Evolutionary conservation across 805 yeast genomes (phyloP).

Genomic region (Schwanniomyces yamadae): DNA sequence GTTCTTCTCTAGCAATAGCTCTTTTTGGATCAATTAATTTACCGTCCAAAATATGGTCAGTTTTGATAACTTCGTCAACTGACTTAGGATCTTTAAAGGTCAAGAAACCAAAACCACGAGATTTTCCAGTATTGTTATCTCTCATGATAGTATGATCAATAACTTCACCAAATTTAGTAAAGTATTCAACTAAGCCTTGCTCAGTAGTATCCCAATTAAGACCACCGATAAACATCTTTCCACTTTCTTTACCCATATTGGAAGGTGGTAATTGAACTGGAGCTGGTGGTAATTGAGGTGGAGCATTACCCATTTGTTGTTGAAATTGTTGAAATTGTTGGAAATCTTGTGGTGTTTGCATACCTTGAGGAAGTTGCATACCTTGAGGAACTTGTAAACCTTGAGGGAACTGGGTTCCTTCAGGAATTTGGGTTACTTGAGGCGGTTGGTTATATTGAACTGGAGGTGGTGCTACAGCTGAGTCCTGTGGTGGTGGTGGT

Average conservation of each 20-base stretch:
- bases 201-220: conserved; percentile 97
- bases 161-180: conserved; percentile 85
- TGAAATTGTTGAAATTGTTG: conserved; percentile 9
- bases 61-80: conserved; percentile 81
- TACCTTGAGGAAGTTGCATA: conserved; percentile 5
- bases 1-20: conserved; percentile 96
- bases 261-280: conserved; percentile 23
- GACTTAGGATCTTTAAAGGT: conserved; percentile 80
- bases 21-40: conserved; percentile 96
- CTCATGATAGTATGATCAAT: conserved; percentile 90
- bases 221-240: conserved; percentile 95
- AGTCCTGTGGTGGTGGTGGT: conserved; percentile 9
- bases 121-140: conserved; percentile 80
- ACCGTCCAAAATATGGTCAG: conserved; percentile 90
- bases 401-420: not conserved
- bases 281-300: conserved; percentile 15
- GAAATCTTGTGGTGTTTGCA: conserved; percentile 10
- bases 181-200: conserved; percentile 77
- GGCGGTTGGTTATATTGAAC: conserved; percentile 7
- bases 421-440: not conserved
- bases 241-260: conserved; percentile 56
- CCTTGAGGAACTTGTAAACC: not conserved
- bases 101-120: conserved; percentile 93
- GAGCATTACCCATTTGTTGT: conserved; percentile 2
- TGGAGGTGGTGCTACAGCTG: conserved; percentile 3